Base-by-base conservation (phyloP, 345 rosid genomes). In the Populus deltoides region DNA sequence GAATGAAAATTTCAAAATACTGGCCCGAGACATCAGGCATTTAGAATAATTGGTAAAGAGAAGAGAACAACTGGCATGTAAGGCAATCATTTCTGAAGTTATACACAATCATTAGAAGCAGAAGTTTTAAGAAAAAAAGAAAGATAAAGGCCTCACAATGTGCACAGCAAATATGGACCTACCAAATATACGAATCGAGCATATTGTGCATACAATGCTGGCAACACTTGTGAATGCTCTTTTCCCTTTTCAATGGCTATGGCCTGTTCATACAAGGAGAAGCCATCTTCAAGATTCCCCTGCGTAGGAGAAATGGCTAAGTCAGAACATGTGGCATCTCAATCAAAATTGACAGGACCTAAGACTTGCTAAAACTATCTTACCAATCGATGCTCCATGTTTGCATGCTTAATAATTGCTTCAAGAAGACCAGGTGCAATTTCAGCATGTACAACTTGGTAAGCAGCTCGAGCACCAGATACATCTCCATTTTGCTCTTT, bases 181-280 rank as follows among this genome's bases (percentile, higher is more conserved):
- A 97, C 99, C 97, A 92, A 76, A 81, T 86, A 87, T 11, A 85
- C 35, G 81, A 97, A 97, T 35, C 97, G 89, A 18, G 97, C 81
- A 78, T 90, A 97, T 75, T 92, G 99, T 67, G 98, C 98, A 87
- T 91, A 92, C 77, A 94, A 72, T 82, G 93, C 88, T 4, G 97
- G 94, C 75, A 97, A 82, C 70, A 88, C 78, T 82, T 87, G 89
- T 15, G 98, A 92, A 79, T 90, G 90, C 74, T 94, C 98, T 90
- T 92, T 94, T 41, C 93, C 99, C 85, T 92, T 97, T 78, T 97
- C 99, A 85, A 94, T 90, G 76, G 99, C 91, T 82, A 90, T 94
- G 45, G 96, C 91, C 81, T 97, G 98, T 75, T 97, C 98, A 76
- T 92, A 97, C 77, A 92, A 77, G 8, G 92, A 87, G 77, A 86